Evolutionary conservation across 163 green algal species (phyloP), one percentile per base, ranked within the genome.

Genomic region (Trebouxiophyceae sp.): DNA sequence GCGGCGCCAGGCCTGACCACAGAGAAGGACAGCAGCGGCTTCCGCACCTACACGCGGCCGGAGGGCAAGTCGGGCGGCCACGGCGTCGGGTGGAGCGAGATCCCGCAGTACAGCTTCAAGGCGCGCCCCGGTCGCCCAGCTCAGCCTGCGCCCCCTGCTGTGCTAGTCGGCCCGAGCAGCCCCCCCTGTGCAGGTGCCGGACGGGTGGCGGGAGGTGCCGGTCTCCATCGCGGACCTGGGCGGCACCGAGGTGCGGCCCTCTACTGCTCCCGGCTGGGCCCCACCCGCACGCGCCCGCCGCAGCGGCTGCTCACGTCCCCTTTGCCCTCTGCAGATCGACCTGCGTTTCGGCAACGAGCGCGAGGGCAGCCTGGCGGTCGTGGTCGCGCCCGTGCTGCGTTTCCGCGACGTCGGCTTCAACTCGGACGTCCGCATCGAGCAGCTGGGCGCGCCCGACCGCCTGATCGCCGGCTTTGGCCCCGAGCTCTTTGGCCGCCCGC

Each of bases 171-270:
- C n/a, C n/a, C n/a, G n/a, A n/a, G n/a, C n/a, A n/a, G n/a, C n/a
- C n/a, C n/a, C n/a, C n/a, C n/a, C n/a, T n/a, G n/a, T 50, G 39
- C 39, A 50, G 39, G 39, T 50, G 39, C 84, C 81, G 12, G 67
- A 72, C 0, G 78, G 82, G 5, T 98, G 93, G 93, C 72, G 87
- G 47, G 93, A 98, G 69, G 84, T 84, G 22, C 91, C 93, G 0
- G 93, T 98, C 26, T 95, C 83, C 22, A 99, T 99, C 57, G 93
- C 93, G 5, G 93, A 99, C 69, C 76, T 97, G 28, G 93, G 90
- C 8, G 92, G 92, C 29, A 96, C 92, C 47, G 89, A 93, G 78
- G 86, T 88, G 65, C 4, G 20, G 34, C 28, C 30, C 66, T 64
- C 32, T 60, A 27, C 20, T 56, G 19, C 8, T 57, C 5, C 27